Base-by-base conservation (phyloP, 345 rosid species). In the Aquilaria malaccensis region DNA sequence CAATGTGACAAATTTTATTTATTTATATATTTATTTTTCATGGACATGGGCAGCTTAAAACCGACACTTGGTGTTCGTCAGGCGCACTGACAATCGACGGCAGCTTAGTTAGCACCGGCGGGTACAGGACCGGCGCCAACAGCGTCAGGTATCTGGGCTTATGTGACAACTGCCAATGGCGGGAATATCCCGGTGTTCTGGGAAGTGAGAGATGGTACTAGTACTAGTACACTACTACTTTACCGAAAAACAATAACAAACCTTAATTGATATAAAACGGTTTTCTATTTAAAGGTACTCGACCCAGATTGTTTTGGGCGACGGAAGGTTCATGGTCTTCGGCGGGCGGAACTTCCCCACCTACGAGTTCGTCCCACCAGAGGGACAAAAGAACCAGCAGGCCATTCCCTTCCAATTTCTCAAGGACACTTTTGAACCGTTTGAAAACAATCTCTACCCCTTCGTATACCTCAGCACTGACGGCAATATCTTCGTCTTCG, bases 61-160 rank as follows among this genome's bases (percentile, higher is more conserved):
- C 92, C 0, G 97, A 90, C 67, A 86, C 97, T 14, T 90, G 97
- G 97, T 90, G 97, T 61, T 90, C 97, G 7, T 90, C 95, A 0
- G 97, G 97, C 53, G 95, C 90, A 50, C 72, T 90, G 10, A 67
- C 77, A 0, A 5, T 63, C 10, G 80, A 90, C 14, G 95, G 97
- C 3, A 78, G 80, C 43, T 58, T 90, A 32, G 83, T 87, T 49
- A 71, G 95, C 59, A 83, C 92, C 0, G 97, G 97, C 45, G 97
- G 97, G 6, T 83, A 50, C 13, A 66, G 56, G 33, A 76, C 72
- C 22, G 97, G 97, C 33, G 83, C 80, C 14, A 76, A 74, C 56
- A 83, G 92, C 0, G 88, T 73, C 31, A 77, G 97, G 61, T 76
- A 76, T 70, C 60, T 90, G n/a, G 22, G 50, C 2, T 65, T 66